Evolutionary conservation across 306 rosid genomes (phyloP).

Genomic region (Datisca glomerata): DNA sequence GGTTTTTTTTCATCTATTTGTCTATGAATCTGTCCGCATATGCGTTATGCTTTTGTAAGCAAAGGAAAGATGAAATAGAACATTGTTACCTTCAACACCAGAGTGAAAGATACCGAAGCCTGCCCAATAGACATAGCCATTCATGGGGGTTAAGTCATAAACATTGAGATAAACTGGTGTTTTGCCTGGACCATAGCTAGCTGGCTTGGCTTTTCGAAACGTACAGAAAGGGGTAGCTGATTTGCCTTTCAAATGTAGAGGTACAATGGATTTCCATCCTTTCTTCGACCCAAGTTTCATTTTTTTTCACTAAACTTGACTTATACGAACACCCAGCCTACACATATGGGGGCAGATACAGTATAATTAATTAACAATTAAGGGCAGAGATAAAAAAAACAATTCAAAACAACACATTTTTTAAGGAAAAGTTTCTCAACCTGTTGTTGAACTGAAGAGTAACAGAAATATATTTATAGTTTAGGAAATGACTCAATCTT

Average conservation of each 20-base stretch:
- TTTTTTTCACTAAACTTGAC: slow-evolving; percentile 15
- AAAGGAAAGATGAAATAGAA: not conserved
- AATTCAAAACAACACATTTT: no score
- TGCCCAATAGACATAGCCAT: slow-evolving; percentile 92
- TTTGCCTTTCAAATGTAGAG: slow-evolving; percentile 70
- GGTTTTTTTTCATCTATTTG: no score
- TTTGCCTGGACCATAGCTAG: slow-evolving; percentile 43
- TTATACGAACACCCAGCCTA: no score
- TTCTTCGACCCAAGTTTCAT: slow-evolving; percentile 68
- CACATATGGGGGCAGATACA: no score
- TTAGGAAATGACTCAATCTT: no score
- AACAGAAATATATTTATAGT: no score
- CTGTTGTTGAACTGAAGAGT: no score
- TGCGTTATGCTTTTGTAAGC: not conserved
- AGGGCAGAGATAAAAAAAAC: no score
- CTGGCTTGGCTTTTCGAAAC: slow-evolving; percentile 58
- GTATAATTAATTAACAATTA: no score
- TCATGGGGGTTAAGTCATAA: slow-evolving; percentile 88
- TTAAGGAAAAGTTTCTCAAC: no score
- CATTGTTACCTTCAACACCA: slow-evolving; percentile 75
- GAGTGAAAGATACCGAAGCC: slow-evolving; percentile 97
- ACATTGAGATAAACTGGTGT: slow-evolving; percentile 88
- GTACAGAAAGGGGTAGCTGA: slow-evolving; percentile 52
- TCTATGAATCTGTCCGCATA: no score
- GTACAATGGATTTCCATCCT: slow-evolving; percentile 66